A percentile compares a stretch with the other conserved stretches of the same genome.
phyloP scores from a whole-genome alignment of 2,329 filamentous ascomycete genomes.

The Cladosporium sp. region DNA sequence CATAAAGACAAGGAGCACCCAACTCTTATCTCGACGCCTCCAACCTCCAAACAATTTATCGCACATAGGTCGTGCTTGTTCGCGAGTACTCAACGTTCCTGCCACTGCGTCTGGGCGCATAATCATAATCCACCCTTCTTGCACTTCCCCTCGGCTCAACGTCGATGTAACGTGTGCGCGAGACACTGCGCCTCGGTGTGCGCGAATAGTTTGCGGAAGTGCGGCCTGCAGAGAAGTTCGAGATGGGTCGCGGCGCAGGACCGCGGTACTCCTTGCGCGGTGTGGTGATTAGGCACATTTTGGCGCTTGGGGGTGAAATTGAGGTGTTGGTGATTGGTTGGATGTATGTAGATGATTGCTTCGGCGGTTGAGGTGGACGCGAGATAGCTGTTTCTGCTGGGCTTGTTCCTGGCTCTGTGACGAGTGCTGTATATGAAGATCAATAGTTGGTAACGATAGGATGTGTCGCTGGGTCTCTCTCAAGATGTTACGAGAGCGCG shows the following conservation, averaged over 20 bases:
- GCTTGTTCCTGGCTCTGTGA: no score
- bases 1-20: no score
- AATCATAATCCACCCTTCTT: slow-evolving; percentile 26
- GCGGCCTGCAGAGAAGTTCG: slow-evolving; percentile 29
- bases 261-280: slow-evolving; percentile 23
- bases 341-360: no score
- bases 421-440: no score
- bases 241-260: slow-evolving; percentile 35
- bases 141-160: slow-evolving; percentile 19
- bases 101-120: slow-evolving; percentile 15
- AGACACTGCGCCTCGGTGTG: slow-evolving; percentile 29
- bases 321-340: no score
- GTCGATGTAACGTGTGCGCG: slow-evolving; percentile 23
- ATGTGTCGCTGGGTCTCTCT: no score
- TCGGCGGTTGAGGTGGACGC: no score
- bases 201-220: slow-evolving; percentile 25
- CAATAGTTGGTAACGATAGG: no score
- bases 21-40: not conserved
- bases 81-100: slow-evolving; percentile 29
- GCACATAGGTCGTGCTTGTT: slow-evolving; percentile 34
- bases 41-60: slow-evolving; percentile 17
- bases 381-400: no score
- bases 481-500: no score
- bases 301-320: no score
- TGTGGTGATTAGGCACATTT: slow-evolving; percentile 37